phyloP scores from a whole-genome alignment of 306 rosid species.

The Trifolium pratense region DNA sequence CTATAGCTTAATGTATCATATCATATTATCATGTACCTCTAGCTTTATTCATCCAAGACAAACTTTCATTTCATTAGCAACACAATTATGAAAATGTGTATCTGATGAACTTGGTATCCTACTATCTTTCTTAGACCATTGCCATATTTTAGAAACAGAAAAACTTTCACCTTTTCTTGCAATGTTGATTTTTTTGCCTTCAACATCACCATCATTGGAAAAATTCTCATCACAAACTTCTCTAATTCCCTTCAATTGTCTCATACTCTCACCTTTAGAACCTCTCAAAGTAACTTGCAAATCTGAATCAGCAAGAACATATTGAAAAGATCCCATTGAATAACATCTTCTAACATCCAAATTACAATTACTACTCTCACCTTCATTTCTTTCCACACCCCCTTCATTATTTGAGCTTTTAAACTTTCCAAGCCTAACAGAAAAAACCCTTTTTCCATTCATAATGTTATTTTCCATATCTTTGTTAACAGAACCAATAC shows the following conservation, averaged over 20 bases:
- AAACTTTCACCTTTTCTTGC: constrained; percentile 89
- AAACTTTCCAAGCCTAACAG: constrained; percentile 87
- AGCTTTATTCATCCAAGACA: constrained; percentile 62
- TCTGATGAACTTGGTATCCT: constrained; percentile 64
- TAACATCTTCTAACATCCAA: constrained; percentile 93
- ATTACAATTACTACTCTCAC: constrained; percentile 70
- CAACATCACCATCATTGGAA: constrained; percentile 60
- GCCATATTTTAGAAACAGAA: constrained; percentile 95
- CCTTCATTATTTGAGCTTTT: constrained; percentile 56
- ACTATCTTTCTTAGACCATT: constrained; percentile 80
- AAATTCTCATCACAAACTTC: constrained; percentile 51
- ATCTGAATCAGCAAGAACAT: constrained; percentile 84
- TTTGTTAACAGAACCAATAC: constrained; percentile 50
- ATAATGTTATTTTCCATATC: constrained; percentile 60
- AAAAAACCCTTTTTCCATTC: constrained; percentile 73
- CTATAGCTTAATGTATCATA: constrained; percentile 35
- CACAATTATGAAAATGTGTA: constrained; percentile 53
- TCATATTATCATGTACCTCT: constrained; percentile 51
- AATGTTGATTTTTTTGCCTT: constrained; percentile 68
- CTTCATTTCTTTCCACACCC: constrained; percentile 52
- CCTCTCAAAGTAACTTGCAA: constrained; percentile 70
- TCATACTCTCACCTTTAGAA: constrained; percentile 58
- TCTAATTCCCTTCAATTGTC: constrained; percentile 62
- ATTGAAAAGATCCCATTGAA: constrained; percentile 93
- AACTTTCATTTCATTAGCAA: constrained; percentile 45